Evolutionary conservation across 495 filamentous ascomycete species (phyloP), one percentile per base, ranked within the genome.

Genomic region (Aspergillus wentii): DNA sequence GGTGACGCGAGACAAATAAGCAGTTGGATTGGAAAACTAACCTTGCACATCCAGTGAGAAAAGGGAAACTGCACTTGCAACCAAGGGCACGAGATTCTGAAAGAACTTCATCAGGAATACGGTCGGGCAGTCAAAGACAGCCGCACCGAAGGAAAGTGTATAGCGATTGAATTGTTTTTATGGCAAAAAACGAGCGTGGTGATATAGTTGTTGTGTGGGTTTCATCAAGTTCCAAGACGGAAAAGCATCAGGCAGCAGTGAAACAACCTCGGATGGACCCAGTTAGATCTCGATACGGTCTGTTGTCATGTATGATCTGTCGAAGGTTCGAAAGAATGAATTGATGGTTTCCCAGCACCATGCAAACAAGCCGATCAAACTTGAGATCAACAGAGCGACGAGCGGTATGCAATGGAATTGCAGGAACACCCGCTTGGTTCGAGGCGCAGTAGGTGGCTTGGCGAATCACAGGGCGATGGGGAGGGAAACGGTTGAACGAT

Each of bases 401-500:
- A n/a, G n/a, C n/a, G n/a, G n/a, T n/a, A n/a, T n/a, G n/a, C n/a
- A n/a, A n/a, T n/a, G n/a, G n/a, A n/a, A n/a, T n/a, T n/a, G n/a
- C n/a, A n/a, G 17, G 20, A 20, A 25, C 8, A 34, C 25, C 21
- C 10, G 39, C 43, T 37, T 41, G 33, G 33, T 11, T 40, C n/a
- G 48, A 35, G 49, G 49, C 49, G 49, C 44, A 52, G 49, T 26
- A 19, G 30, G n/a, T n/a, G 49, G 25, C 49, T 52, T 52, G 49
- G 49, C 48, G 28, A 27, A 33, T 21, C 28, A 21, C 31, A 20
- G 17, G 8, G 21, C 31, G 27, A 35, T 35, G 15, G 4, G 21
- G 23, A 17, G 17, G 27, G 27, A 50, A 17, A 28, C 2, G 13
- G 25, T 10, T 9, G 25, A 28, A 28, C 25, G 25, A 28, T 9